Conservation (phyloP, 306 rosid species). For the Lagenaria siceraria region DNA sequence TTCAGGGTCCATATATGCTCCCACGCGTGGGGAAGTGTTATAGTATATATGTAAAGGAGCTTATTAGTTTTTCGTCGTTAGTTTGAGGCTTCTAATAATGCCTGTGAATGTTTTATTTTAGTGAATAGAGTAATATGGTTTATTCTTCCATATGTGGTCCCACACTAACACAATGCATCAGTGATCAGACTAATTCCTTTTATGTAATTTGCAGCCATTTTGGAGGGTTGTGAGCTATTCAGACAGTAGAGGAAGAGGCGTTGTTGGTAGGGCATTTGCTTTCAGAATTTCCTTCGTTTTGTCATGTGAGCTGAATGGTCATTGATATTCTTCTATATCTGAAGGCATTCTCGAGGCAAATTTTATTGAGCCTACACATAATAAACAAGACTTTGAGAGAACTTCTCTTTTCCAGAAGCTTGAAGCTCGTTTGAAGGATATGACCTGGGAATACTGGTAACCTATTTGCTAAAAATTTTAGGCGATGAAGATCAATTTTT, state of each 20-base stretch:
- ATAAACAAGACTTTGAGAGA: conserved; percentile 94
- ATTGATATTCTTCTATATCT: conserved; percentile 14
- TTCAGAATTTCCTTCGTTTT: conserved; percentile 3
- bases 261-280: conserved; percentile 62
- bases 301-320: not conserved
- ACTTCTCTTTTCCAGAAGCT: conserved; percentile 82
- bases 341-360: conserved; percentile 80
- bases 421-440: conserved; percentile 68
- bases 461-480: not conserved
- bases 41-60: not conserved
- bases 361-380: conserved; percentile 80
- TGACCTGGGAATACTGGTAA: conserved; percentile 91
- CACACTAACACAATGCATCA: not conserved
- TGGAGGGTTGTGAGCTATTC: conserved; percentile 66
- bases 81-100: not conserved
- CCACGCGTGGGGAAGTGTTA: not conserved
- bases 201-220: conserved; percentile 58
- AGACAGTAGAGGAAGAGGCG: conserved; percentile 70
- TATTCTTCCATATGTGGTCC: not conserved
- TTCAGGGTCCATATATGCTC: not conserved
- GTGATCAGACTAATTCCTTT: not conserved
- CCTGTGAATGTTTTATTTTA: not conserved
- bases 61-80: not conserved
- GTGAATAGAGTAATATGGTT: not conserved
- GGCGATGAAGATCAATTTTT: not conserved